These are phyloP conservation scores for Stagonosporopsis chrysanthemi DNA, from an alignment of 2,329 filamentous ascomycete genomes.

Conservation along the genomic window DNA sequence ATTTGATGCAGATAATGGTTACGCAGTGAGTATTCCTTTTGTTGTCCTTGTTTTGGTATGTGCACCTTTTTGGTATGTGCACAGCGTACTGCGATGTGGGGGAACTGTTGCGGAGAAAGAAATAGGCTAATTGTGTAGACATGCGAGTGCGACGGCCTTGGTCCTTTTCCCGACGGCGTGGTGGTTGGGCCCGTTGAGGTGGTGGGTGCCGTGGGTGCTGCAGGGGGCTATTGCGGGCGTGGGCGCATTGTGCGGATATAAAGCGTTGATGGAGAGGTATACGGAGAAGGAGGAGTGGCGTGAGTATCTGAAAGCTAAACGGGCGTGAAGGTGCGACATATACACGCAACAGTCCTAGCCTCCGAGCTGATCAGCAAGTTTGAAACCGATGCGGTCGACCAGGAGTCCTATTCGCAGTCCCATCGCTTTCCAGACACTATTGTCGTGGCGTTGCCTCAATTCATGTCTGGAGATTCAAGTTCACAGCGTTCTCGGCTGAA, in stretches of 20 bases:
- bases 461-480: too few species aligned
- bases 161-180: constrained; percentile 25
- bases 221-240: constrained; percentile 20
- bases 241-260: constrained; percentile 21
- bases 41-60: neutral
- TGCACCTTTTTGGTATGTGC: neutral
- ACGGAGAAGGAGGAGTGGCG: constrained; percentile 42
- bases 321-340: neutral
- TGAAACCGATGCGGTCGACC: too few species aligned
- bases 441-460: too few species aligned
- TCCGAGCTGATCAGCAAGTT: too few species aligned
- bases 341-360: too few species aligned
- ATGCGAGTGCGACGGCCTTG: constrained; percentile 24
- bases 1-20: constrained; percentile 24
- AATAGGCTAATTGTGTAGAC: constrained; percentile 6
- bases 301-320: constrained; percentile 20
- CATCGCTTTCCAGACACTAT: too few species aligned
- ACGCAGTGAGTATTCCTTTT: constrained; percentile 20
- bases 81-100: neutral
- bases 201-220: constrained; percentile 28
- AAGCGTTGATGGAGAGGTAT: constrained; percentile 25
- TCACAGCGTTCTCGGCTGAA: too few species aligned
- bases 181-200: constrained; percentile 29
- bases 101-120: neutral
- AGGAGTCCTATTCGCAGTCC: too few species aligned